phyloP scores from a whole-genome alignment of 2,329 filamentous ascomycete species.

The Talaromyces sp. region DNA sequence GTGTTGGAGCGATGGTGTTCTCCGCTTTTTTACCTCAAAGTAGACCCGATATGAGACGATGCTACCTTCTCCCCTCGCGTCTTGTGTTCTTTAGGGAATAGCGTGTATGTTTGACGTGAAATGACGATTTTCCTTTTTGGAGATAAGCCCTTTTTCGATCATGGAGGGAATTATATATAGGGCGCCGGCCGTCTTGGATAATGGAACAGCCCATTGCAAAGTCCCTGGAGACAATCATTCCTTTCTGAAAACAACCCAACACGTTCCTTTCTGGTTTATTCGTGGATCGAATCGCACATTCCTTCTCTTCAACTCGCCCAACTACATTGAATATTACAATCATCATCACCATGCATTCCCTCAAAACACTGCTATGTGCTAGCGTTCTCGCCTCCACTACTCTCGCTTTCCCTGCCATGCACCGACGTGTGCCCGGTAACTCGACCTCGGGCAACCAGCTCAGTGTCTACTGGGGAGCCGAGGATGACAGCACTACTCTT shows the following conservation, averaged over 20 bases:
- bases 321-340: not conserved
- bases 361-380: slow-evolving; percentile 2
- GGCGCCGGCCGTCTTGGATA: not conserved
- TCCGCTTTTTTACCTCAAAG: not conserved
- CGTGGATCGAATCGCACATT: not conserved
- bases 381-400: not conserved
- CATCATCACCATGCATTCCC: slow-evolving; percentile 4
- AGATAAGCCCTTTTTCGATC: not conserved
- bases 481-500: slow-evolving; percentile 11
- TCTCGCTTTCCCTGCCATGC: slow-evolving; percentile 5
- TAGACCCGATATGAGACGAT: not conserved
- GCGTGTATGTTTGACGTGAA: not conserved
- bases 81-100: not conserved
- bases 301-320: not conserved
- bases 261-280: not conserved
- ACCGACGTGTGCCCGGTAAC: not conserved
- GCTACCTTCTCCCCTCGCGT: not conserved
- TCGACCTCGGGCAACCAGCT: slow-evolving; percentile 4
- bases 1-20: not conserved
- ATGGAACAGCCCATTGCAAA: not conserved
- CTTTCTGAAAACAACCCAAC: not conserved
- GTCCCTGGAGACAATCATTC: not conserved
- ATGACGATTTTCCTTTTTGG: not conserved
- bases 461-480: slow-evolving; percentile 10
- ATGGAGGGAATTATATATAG: not conserved